A percentile compares a stretch with the other conserved stretches of the same genome.
phyloP scores from a whole-genome alignment of 139 green algal genomes.

The Edaphochlamys debaryana region DNA sequence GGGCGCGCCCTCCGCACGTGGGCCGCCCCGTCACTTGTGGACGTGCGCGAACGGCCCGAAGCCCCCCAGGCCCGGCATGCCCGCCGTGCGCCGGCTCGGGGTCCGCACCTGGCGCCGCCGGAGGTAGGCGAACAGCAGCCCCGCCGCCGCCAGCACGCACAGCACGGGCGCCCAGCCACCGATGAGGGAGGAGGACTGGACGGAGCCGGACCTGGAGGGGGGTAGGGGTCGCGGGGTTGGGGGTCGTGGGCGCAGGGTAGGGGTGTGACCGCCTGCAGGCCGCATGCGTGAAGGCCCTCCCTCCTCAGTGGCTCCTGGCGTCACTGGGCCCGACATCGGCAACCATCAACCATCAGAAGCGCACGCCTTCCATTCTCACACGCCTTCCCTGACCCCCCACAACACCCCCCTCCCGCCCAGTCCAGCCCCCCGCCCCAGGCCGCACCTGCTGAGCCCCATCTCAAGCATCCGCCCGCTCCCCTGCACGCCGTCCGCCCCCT shows the following conservation, averaged over 20 bases:
- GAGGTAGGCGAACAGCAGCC: neutral
- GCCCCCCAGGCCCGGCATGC: neutral
- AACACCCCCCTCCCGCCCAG: neutral
- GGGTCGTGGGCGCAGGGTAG: neutral
- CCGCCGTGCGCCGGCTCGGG: neutral
- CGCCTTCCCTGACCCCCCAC: neutral
- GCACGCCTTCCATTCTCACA: too few relatives aligned
- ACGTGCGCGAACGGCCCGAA: too few relatives aligned
- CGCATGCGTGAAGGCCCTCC: neutral
- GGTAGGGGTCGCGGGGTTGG: neutral
- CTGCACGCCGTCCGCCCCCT: conserved; percentile 5
- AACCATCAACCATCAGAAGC: neutral
- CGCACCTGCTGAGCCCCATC: neutral
- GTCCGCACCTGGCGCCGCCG: neutral
- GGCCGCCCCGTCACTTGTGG: conserved; percentile 38
- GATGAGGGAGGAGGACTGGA: neutral
- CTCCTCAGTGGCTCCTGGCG: neutral
- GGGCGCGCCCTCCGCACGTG: conserved; percentile 40
- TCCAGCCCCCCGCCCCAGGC: neutral
- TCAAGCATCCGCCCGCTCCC: neutral
- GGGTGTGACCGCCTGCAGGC: too few relatives aligned
- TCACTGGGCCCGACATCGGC: neutral
- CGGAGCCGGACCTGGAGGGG: neutral
- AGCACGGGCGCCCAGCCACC: neutral
- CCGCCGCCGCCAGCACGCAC: conserved; percentile 8